Evolutionary conservation across 208 protist genomes (phyloP), one percentile per base, ranked within the genome.

Genomic region (Trichomonas gallinae): DNA sequence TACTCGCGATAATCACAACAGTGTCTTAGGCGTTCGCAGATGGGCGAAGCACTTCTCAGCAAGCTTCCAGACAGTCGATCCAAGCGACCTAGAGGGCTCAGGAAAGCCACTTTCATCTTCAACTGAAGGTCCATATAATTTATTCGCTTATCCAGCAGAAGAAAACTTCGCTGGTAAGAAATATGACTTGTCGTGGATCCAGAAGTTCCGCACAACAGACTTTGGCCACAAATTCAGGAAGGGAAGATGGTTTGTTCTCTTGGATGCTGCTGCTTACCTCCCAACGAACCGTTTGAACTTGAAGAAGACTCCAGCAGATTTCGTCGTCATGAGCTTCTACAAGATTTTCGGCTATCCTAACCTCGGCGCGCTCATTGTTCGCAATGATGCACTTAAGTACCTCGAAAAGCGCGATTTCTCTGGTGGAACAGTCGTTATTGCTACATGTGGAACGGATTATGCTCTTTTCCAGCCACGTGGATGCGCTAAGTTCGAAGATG

Each of bases 261-360:
- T 96, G 0, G 96, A 96, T 87, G 58, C 96, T 21, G 46, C 96
- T 26, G 89, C 85, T 36, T 96, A 93, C 36, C 93, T 88, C 2
- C 85, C 96, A 88, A 96, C 96, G 36, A 34, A 49, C 17, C 26
- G 11, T 1, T 42, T 96, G 10, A 93, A 96, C 17, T 38, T 96
- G 2, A 44, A 72, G 26, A 93, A 72, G 15, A 23, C 36, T n/a
- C 81, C 8, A 93, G 96, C 96, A 34, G 96, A 96, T 93, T 96
- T 96, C 46, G 89, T 93, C 45, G 96, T 96, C 48, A 45, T 96
- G 17, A 96, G 85, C 51, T 96, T 96, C 36, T 96, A 96, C 48
- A 96, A 96, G 44, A 93, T 96, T 15, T 96, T 96, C 63, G 96
- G 96, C 6, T 88, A 96, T 46, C 63, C 58, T 11, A 81, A 96